Percentiles rank a stretch among this genome's conserved stretches.
Conservation (phyloP, 2,329 filamentous ascomycete species). For the Nigrospora oryzae region DNA sequence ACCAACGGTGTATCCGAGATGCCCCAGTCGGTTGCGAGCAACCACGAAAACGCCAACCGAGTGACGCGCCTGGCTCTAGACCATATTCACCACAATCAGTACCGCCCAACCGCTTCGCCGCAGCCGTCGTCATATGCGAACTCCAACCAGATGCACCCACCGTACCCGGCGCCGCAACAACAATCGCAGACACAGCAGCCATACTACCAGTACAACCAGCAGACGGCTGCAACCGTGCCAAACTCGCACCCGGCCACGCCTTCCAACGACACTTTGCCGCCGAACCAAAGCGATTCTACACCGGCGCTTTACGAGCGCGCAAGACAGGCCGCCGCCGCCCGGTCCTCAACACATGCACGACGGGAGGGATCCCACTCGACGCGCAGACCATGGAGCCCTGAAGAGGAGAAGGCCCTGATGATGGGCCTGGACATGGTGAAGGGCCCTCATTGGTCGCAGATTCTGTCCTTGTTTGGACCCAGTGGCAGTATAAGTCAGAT, state of each 20-base stretch:
- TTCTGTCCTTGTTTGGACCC: slow-evolving; percentile 72
- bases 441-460: slow-evolving; percentile 89
- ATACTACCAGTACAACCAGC: slow-evolving; percentile 17
- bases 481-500: slow-evolving; percentile 75
- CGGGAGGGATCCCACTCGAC: slow-evolving; percentile 51
- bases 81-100: slow-evolving; percentile 22
- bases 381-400: slow-evolving; percentile 76
- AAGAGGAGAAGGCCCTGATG: slow-evolving; percentile 87
- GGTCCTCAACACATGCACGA: slow-evolving; percentile 44
- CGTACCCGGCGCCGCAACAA: slow-evolving; percentile 12
- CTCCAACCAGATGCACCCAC: slow-evolving; percentile 1
- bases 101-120: slow-evolving; percentile 19
- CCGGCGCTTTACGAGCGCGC: slow-evolving; percentile 49
- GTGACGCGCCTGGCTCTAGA: slow-evolving; percentile 21
- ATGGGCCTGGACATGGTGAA: slow-evolving; percentile 80
- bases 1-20: slow-evolving; percentile 13
- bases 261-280: slow-evolving; percentile 32
- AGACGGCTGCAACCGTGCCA: slow-evolving; percentile 8
- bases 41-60: slow-evolving; percentile 21
- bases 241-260: slow-evolving; percentile 10
- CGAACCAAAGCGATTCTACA: slow-evolving; percentile 47
- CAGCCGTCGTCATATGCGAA: slow-evolving; percentile 13
- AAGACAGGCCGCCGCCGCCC: slow-evolving; percentile 48
- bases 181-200: slow-evolving; percentile 5
- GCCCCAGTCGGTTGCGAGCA: slow-evolving; percentile 19